These are phyloP conservation scores for Cyberlindnera euphorbiae DNA, from an alignment of 805 yeast species.

Conservation along the genomic window DNA sequence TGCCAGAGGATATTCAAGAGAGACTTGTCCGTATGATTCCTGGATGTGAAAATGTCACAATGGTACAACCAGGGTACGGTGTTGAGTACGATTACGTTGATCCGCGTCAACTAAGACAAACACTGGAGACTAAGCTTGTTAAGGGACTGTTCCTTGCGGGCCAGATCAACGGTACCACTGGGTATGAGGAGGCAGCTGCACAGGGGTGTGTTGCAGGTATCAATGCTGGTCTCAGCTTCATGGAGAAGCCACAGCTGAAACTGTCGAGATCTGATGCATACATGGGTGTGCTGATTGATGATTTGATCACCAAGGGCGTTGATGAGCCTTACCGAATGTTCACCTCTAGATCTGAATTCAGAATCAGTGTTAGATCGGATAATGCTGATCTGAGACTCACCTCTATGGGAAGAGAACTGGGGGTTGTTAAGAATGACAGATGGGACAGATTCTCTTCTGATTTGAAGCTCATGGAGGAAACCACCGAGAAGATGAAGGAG, in stretches of 20 bases:
- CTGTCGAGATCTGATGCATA: conserved; percentile 80
- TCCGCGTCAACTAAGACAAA: conserved; percentile 76
- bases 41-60: conserved; percentile 83
- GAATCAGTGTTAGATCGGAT: conserved; percentile 86
- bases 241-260: conserved; percentile 39
- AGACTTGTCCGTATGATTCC: conserved; percentile 71
- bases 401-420: conserved; percentile 54
- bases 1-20: conserved; percentile 91
- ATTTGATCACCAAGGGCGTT: conserved; percentile 90
- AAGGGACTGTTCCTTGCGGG: conserved; percentile 87
- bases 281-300: conserved; percentile 90
- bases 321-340: conserved; percentile 98
- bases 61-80: conserved; percentile 97
- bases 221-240: conserved; percentile 71
- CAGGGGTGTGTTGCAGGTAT: conserved; percentile 96
- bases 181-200: conserved; percentile 98
- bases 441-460: conserved; percentile 46
- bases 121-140: conserved; percentile 77
- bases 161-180: conserved; percentile 97
- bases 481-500: conserved; percentile 41
- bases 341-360: conserved; percentile 90
- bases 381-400: conserved; percentile 90
- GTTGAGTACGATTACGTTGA: conserved; percentile 96
- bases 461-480: conserved; percentile 36
- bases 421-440: conserved; percentile 61